Base-by-base conservation (phyloP, 306 rosid genomes). In the Pueraria montana region DNA sequence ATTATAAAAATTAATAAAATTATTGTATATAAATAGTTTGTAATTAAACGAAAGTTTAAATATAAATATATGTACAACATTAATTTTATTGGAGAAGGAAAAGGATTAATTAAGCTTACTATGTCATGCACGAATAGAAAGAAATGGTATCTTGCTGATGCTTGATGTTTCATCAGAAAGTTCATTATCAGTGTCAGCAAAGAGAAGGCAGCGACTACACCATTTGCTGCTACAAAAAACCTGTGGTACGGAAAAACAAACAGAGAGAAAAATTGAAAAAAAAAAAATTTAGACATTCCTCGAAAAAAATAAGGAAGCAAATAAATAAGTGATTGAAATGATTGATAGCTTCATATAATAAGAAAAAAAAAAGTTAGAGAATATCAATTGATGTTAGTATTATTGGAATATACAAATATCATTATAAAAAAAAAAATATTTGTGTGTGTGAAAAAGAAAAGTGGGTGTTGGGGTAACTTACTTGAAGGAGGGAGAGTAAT, bases 151-250 rank as follows among this genome's bases (percentile, higher is more conserved):
- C 45, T 59, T 2, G 42, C 73, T 17, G 79, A 64, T 6, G 76
- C 36, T 76, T 61, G 84, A 9, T 56, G 76, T 38, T 83, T 76
- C 68, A 82, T 76, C 40, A 87, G 26, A 56, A 64, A 18, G 86
- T 53, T 59, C 17, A 77, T 9, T 69, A 84, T 40, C 32, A 90
- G 81, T 7, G 89, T 82, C n/a, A 89, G 40, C 16, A 85, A 73
- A 24, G 97, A 89, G 79, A 72, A 77, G 68, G 49, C 73, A 79
- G 91, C 87, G 9, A 89, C 82, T 4, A 87, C 76, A 9, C 76
- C 86, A 52, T 93, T 87, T 14, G 88, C 89, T 18, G 86, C 91
- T 21, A 93, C 87, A 84, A 93, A 74, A 82, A 89, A 93, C 87
- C 97, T 93, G 86, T 3, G 12, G 38, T 20, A 43, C 3, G 27